Conservation (phyloP, 352 stramenopile genomes). For the Globisporangium emineosum region DNA sequence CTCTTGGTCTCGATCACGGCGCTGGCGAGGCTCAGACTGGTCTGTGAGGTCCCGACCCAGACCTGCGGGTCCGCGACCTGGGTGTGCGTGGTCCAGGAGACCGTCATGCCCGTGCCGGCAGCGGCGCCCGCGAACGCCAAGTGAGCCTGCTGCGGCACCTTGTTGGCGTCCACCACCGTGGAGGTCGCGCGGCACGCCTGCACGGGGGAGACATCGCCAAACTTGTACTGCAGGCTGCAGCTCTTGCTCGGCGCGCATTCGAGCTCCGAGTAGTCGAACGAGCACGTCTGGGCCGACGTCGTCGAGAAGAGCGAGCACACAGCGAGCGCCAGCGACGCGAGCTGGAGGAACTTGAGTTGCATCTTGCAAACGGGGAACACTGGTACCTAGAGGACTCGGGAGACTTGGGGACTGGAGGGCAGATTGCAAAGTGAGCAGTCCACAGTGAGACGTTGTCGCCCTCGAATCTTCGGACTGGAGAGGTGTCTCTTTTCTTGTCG, state of each 20-base stretch:
- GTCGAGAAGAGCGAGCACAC: background rate
- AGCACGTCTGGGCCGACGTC: conserved; percentile 15
- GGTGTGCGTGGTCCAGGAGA: conserved; percentile 63
- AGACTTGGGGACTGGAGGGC: background rate
- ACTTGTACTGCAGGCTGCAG: conserved; percentile 28
- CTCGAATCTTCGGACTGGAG: background rate
- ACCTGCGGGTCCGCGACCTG: conserved; percentile 36
- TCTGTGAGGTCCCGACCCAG: conserved; percentile 37
- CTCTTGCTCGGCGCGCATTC: conserved; percentile 23
- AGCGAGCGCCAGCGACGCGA: background rate
- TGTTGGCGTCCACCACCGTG: background rate
- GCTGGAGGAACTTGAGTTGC: conserved; percentile 1
- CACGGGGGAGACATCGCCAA: conserved; percentile 38
- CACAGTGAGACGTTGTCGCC: background rate
- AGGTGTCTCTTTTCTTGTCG: background rate
- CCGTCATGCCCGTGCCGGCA: conserved; percentile 45
- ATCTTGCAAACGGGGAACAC: background rate
- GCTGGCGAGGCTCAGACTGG: conserved; percentile 22
- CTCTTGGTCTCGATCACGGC: conserved; percentile 26
- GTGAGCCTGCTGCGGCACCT: conserved; percentile 52
- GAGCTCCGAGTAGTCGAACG: conserved; percentile 25
- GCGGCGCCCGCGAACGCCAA: conserved; percentile 44
- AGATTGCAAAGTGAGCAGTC: conserved; percentile 1
- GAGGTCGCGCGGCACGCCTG: conserved; percentile 37
- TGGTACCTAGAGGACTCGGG: background rate